Base-by-base conservation (phyloP, 305 asterid species). In the Coffea humblotiana region DNA sequence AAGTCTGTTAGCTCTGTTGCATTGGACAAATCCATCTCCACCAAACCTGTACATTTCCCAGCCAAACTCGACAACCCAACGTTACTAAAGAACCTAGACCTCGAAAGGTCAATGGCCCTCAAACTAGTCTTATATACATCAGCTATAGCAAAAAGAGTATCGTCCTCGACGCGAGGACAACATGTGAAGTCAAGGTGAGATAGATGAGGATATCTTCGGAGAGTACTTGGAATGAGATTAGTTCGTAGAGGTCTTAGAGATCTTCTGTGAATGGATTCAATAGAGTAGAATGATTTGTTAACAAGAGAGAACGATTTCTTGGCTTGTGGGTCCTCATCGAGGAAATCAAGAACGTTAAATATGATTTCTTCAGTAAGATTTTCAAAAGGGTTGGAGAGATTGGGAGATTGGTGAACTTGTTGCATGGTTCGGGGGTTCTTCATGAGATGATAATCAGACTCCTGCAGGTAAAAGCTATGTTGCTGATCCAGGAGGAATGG, bases 231-330 rank as follows among this genome's bases (percentile, higher is more conserved):
- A 45, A 80, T 29, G 69, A 43, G 54, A 65, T 84, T 80, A 23
- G 79, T 15, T 64, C 79, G 76, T 54, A 82, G 86, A 72, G 84
- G 88, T 43, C 78, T 82, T 70, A 84, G 78, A 15, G 49, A 4
- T 32, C 79, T 80, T 29, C 90, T 77, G 66, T 87, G 90, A 61
- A 75, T 77, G 45, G 90, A 84, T 70, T 87, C 90, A 63, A 80
- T 61, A 32, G 73, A 66, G 54, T 75, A 69, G 79, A 84, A 83
- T 27, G 82, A 83, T 86, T 81, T 83, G 83, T 78, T 78, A 40
- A 81, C 87, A 66, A 80, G 79, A 21, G 78, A 74, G 75, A 79
- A 23, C 3, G 82, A 73, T 72, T 49, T 77, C 74, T 84, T 78
- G 35, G 77, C 71, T 78, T 49, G 77, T 71, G 85, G 85, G 79